A percentile compares a stretch with the other conserved stretches of the same genome.
Conservation (phyloP, 164 flowering plant species). For the Stephania cephalantha region DNA sequence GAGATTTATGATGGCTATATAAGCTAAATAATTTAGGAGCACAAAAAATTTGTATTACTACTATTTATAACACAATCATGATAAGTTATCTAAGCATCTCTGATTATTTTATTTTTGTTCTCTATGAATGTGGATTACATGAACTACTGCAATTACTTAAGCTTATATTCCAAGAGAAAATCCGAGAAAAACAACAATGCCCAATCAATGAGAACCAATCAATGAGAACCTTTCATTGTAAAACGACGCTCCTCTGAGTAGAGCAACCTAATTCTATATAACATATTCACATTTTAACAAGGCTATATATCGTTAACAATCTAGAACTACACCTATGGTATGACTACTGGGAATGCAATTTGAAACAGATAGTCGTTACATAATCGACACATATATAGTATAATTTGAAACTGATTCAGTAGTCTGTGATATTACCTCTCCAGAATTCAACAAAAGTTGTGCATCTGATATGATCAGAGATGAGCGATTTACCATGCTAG, state of each 20-base stretch:
- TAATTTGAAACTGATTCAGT: conserved; percentile 15
- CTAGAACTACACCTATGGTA: neutral
- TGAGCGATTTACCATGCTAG: conserved; percentile 53
- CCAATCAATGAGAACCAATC: too few species aligned
- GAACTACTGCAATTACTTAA: too few species aligned
- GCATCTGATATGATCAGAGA: conserved; percentile 89
- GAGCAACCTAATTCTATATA: neutral
- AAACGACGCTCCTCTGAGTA: neutral
- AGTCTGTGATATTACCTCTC: conserved; percentile 88
- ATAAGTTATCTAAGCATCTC: too few species aligned
- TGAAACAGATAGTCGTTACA: neutral
- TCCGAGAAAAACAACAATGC: too few species aligned
- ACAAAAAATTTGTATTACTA: too few species aligned
- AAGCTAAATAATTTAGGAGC: too few species aligned
- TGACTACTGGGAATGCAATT: neutral
- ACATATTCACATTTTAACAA: neutral
- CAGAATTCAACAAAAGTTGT: conserved; percentile 83
- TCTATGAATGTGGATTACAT: too few species aligned
- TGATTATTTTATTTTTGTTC: too few species aligned
- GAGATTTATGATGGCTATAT: too few species aligned
- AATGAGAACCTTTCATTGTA: too few species aligned
- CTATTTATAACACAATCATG: too few species aligned
- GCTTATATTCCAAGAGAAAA: too few species aligned
- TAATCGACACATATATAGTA: neutral
- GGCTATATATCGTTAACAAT: neutral